These are phyloP conservation scores for Potentilla sterilis DNA, from an alignment of 306 rosid species.

Conservation along the genomic window DNA sequence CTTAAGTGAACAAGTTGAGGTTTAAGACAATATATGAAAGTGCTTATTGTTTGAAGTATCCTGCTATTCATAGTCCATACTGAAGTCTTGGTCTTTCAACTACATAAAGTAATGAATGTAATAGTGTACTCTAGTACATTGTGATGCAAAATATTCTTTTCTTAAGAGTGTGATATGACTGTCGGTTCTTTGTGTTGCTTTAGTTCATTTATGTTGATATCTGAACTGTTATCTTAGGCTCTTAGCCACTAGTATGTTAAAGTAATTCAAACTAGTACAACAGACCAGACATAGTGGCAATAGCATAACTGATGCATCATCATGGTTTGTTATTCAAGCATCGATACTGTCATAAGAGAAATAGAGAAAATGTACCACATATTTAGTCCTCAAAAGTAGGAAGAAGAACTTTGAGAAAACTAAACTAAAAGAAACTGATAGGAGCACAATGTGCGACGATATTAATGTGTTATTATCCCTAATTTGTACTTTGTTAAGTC, in stretches of 20 bases:
- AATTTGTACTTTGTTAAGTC: too few species aligned
- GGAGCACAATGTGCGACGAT: too few species aligned
- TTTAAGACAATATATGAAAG: neutral
- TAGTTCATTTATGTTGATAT: neutral
- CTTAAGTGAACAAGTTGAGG: neutral
- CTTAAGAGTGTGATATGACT: neutral
- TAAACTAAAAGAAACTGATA: too few species aligned
- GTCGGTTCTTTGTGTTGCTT: neutral
- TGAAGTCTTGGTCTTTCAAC: neutral
- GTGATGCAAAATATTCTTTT: neutral
- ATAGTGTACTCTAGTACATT: neutral
- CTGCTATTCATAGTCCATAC: neutral
- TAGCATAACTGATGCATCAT: neutral
- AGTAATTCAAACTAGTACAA: neutral
- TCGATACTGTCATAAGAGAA: neutral
- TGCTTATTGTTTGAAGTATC: neutral
- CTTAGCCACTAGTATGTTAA: neutral
- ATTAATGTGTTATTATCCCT: too few species aligned
- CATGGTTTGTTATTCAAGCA: neutral
- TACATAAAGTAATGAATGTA: too few species aligned
- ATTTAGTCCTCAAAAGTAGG: neutral
- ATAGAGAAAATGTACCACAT: neutral
- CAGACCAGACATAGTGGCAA: neutral
- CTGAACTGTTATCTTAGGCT: neutral
- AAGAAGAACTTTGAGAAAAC: neutral